phyloP scores from a whole-genome alignment of 2,329 filamentous ascomycete genomes.

The Trichoderma sp. region DNA sequence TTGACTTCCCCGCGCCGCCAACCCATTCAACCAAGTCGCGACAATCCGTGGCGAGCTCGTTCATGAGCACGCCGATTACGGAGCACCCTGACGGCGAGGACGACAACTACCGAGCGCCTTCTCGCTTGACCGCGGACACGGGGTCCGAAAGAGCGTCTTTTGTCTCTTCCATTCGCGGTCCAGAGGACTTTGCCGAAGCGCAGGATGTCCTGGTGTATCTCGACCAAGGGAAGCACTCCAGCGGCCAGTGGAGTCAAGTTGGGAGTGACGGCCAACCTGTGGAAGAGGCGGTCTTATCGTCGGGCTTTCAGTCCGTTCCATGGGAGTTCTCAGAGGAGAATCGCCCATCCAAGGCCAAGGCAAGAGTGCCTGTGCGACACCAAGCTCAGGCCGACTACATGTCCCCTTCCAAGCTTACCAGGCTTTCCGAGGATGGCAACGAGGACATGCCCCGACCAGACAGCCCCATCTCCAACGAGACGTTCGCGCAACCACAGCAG shows the following conservation, averaged over 20 bases:
- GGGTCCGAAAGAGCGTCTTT: constrained; percentile 20
- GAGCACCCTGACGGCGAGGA: constrained; percentile 18
- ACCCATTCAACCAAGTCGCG: constrained; percentile 22
- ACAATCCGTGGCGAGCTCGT: constrained; percentile 33
- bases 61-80: constrained; percentile 22
- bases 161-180: constrained; percentile 31
- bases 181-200: constrained; percentile 29
- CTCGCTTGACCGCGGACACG: constrained; percentile 14
- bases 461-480: constrained; percentile 44
- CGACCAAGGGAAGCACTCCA: constrained; percentile 35
- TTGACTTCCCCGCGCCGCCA: constrained; percentile 43
- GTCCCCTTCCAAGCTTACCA: constrained; percentile 16
- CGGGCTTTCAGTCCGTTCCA: constrained; percentile 19
- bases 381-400: constrained; percentile 2
- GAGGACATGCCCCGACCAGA: constrained; percentile 46
- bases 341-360: constrained; percentile 8
- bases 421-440: constrained; percentile 29
- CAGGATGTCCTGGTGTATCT: constrained; percentile 35
- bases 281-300: constrained; percentile 22
- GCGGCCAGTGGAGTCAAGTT: constrained; percentile 5
- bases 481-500: constrained; percentile 35
- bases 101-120: constrained; percentile 1
- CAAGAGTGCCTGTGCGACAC: not conserved
- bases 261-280: not conserved
- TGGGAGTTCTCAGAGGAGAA: constrained; percentile 24